phyloP scores from a whole-genome alignment of 306 rosid species.

The Amphicarpaea edgeworthii region DNA sequence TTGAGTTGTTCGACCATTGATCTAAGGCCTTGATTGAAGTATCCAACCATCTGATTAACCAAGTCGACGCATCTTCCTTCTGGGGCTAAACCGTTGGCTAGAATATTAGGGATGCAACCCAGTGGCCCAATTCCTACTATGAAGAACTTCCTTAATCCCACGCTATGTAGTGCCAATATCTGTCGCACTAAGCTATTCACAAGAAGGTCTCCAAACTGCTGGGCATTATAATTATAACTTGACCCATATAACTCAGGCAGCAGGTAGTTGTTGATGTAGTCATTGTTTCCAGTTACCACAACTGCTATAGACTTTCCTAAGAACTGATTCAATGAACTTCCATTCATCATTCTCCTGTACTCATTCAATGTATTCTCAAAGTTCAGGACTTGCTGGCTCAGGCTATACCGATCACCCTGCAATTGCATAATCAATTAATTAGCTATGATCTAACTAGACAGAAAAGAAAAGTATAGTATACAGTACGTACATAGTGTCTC shows the following conservation, averaged over 20 bases:
- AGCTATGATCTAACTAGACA: too few species aligned
- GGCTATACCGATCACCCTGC: constrained; percentile 66
- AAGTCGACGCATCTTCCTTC: constrained; percentile 65
- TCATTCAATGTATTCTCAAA: constrained; percentile 58
- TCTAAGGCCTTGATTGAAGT: constrained; percentile 68
- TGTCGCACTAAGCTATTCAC: constrained; percentile 61
- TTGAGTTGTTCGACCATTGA: constrained; percentile 64
- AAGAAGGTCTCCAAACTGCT: constrained; percentile 67
- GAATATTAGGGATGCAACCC: constrained; percentile 82
- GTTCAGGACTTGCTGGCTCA: constrained; percentile 62
- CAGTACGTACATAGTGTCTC: constrained; percentile 60
- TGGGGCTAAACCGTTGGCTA: constrained; percentile 56
- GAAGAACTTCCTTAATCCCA: constrained; percentile 75
- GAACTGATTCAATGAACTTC: constrained; percentile 40
- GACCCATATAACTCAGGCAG: constrained; percentile 54
- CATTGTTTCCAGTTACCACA: constrained; percentile 71
- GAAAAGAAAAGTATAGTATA: background rate
- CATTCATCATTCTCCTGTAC: constrained; percentile 54
- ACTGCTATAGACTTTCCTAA: constrained; percentile 59
- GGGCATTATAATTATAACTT: constrained; percentile 57
- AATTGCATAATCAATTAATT: too few species aligned
- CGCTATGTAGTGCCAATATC: constrained; percentile 55
- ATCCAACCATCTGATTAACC: constrained; percentile 72
- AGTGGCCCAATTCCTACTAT: constrained; percentile 75
- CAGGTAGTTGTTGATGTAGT: constrained; percentile 86